These are phyloP conservation scores for Rhodotorula kratochvilovae DNA, from an alignment of 768 basidiomycete species.

Conservation along the genomic window DNA sequence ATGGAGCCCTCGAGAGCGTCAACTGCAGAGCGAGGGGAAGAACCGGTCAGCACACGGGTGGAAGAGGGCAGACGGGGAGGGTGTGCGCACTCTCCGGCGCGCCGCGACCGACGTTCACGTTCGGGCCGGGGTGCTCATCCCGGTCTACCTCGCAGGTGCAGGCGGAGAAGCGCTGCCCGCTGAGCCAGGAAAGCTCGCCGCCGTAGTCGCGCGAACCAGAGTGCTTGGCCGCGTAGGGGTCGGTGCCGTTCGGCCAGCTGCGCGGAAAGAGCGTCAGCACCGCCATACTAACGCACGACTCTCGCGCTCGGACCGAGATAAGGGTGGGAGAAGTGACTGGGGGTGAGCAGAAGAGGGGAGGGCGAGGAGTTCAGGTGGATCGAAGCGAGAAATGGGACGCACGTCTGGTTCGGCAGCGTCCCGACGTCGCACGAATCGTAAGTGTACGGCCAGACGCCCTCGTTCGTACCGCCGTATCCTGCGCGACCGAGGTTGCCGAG, in stretches of 20 bases:
- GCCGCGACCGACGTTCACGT: constrained; percentile 58
- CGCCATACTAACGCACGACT: too few species aligned
- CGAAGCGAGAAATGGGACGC: constrained; percentile 51
- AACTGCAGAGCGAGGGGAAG: not conserved
- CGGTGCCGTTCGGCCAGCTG: constrained; percentile 52
- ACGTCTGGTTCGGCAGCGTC: constrained; percentile 77
- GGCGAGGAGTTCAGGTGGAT: not conserved
- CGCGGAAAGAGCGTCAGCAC: not conserved
- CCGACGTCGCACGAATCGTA: constrained; percentile 75
- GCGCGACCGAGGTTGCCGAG: constrained; percentile 71
- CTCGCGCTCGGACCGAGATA: not conserved
- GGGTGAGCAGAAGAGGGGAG: constrained; percentile 22
- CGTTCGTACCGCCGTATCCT: constrained; percentile 83
- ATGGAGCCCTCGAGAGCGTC: constrained; percentile 69
- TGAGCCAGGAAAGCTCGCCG: constrained; percentile 51
- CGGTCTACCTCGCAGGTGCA: constrained; percentile 82
- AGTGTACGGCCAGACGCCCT: constrained; percentile 60
- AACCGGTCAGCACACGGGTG: not conserved
- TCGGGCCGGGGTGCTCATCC: constrained; percentile 64
- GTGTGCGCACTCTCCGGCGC: constrained; percentile 64
- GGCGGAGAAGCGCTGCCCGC: constrained; percentile 79
- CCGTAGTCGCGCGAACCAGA: constrained; percentile 49
- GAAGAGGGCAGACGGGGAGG: too few species aligned
- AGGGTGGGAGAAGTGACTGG: constrained; percentile 28
- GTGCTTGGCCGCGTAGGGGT: constrained; percentile 56